Conservation (phyloP, 768 basidiomycete species). For the Termitomyces sp. region DNA sequence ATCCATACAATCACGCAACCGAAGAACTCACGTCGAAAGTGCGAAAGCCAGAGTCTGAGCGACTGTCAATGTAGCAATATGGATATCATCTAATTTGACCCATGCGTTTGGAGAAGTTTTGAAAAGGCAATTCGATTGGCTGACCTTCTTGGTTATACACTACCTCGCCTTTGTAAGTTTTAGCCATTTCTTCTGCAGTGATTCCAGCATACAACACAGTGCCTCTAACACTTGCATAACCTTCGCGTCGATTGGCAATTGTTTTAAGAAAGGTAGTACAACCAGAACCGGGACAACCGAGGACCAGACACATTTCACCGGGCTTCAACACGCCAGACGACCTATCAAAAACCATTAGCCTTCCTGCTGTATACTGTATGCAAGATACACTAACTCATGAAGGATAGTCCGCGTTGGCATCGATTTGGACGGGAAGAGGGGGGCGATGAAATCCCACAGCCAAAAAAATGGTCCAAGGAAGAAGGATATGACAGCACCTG, state of each 20-base stretch:
- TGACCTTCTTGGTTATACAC: constrained; percentile 73
- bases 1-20: not conserved
- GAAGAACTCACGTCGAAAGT: constrained; percentile 42
- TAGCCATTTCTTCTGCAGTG: constrained; percentile 65
- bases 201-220: constrained; percentile 84
- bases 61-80: constrained; percentile 79
- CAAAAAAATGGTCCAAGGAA: constrained; percentile 46
- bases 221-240: constrained; percentile 58
- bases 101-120: constrained; percentile 3
- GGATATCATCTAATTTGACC: constrained; percentile 56
- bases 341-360: constrained; percentile 23
- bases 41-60: constrained; percentile 72
- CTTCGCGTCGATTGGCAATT: constrained; percentile 70
- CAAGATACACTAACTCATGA: constrained; percentile 38
- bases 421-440: constrained; percentile 33
- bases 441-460: constrained; percentile 35
- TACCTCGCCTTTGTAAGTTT: constrained; percentile 73
- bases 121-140: not conserved
- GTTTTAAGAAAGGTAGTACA: constrained; percentile 85
- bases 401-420: constrained; percentile 47
- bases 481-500: constrained; percentile 50
- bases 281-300: constrained; percentile 80
- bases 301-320: constrained; percentile 83
- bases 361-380: not conserved
- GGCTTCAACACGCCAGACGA: constrained; percentile 67